Conservation (phyloP, 768 basidiomycete species). For the Termitomyces eurrhizus region DNA sequence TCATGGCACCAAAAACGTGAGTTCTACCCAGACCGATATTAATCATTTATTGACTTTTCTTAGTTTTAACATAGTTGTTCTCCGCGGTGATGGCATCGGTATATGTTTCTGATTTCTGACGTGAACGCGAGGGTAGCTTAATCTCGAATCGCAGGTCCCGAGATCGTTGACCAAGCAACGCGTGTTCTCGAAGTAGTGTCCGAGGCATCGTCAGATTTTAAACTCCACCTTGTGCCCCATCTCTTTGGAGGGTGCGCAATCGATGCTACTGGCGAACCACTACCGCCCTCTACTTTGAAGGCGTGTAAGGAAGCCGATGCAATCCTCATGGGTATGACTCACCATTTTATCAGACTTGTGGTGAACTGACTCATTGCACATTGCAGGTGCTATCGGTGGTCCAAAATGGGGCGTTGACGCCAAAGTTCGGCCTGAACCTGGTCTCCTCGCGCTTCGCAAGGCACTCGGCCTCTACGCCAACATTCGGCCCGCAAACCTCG, state of each 20-base stretch:
- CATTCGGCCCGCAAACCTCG: constrained; percentile 95
- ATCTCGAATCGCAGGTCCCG: constrained; percentile 57
- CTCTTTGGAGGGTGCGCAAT: constrained; percentile 93
- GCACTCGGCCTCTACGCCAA: constrained; percentile 95
- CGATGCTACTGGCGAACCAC: constrained; percentile 79
- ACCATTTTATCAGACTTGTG: background rate
- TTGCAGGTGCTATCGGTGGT: constrained; percentile 90
- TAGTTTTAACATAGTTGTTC: constrained; percentile 84
- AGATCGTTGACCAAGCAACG: constrained; percentile 82
- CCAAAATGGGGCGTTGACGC: constrained; percentile 95
- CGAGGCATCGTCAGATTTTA: constrained; percentile 54
- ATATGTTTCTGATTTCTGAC: constrained; percentile 5
- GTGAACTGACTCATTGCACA: constrained; percentile 24
- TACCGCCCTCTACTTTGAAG: constrained; percentile 80
- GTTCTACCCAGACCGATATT: constrained; percentile 1
- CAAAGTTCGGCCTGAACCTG: constrained; percentile 89
- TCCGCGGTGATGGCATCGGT: constrained; percentile 99
- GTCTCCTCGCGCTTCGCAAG: constrained; percentile 86
- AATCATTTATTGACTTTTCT: background rate
- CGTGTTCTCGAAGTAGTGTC: constrained; percentile 76
- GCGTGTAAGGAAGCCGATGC: constrained; percentile 95
- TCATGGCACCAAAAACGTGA: constrained; percentile 45
- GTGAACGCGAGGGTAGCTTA: constrained; percentile 13
- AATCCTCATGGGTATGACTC: constrained; percentile 79
- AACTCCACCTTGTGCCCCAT: constrained; percentile 71